Evolutionary conservation across 1,284 basidiomycete genomes (phyloP).

Genomic region (Violaceomyces palustris): DNA sequence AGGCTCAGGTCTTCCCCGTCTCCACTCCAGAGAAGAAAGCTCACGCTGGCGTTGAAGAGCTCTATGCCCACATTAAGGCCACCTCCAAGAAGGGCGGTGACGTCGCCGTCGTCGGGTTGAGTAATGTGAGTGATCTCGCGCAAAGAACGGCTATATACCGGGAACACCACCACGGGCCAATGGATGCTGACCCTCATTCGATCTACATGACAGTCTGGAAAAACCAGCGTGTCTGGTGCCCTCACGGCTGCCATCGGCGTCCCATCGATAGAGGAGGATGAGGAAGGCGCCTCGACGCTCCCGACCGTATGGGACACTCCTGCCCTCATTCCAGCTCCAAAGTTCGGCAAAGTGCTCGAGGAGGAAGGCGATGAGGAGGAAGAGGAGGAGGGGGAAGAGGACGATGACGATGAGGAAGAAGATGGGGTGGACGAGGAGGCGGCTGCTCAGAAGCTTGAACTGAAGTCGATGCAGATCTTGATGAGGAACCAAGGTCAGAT

Average conservation of each 20-base stretch:
- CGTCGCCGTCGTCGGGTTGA: slow-evolving; percentile 35
- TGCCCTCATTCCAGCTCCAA: slow-evolving; percentile 23
- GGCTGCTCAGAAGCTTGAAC: slow-evolving; percentile 19
- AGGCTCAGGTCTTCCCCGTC: slow-evolving; percentile 31
- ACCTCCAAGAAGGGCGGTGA: slow-evolving; percentile 19
- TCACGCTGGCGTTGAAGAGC: slow-evolving; percentile 25
- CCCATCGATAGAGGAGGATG: slow-evolving; percentile 18
- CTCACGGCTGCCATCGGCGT: slow-evolving; percentile 31
- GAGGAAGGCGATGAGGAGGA: slow-evolving; percentile 10
- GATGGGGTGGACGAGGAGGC: slow-evolving; percentile 18
- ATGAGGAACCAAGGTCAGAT: slow-evolving; percentile 47
- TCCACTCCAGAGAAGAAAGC: slow-evolving; percentile 17
- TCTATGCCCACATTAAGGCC: slow-evolving; percentile 12
- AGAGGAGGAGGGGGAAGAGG: slow-evolving; percentile 13
- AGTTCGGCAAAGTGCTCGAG: slow-evolving; percentile 11
- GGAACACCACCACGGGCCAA: too few relatives aligned
- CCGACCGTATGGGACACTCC: slow-evolving; percentile 44
- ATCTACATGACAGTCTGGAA: slow-evolving; percentile 19
- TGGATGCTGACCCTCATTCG: too few relatives aligned
- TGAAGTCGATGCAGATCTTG: slow-evolving; percentile 35
- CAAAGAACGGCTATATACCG: too few relatives aligned
- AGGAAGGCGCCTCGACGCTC: slow-evolving; percentile 20
- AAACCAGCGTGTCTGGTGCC: slow-evolving; percentile 30
- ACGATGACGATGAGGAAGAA: slow-evolving; percentile 7
- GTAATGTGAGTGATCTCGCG: slow-evolving; percentile 31